A percentile compares a stretch with the other conserved stretches of the same genome.
Conservation (phyloP, 306 rosid genomes). For the Echinosophora koreensis region DNA sequence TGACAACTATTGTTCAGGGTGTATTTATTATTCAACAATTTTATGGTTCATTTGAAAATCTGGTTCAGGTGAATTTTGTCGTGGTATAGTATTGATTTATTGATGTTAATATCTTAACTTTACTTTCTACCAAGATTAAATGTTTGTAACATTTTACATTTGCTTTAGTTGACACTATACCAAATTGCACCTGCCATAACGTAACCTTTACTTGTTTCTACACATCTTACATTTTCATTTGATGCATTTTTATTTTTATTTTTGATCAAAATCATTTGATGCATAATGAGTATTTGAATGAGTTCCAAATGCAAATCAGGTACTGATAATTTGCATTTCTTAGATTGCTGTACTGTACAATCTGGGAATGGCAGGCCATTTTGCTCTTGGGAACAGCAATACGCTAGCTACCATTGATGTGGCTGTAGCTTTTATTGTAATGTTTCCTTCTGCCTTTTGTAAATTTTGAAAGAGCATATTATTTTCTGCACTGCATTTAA, state of each 20-base stretch:
- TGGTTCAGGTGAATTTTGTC: constrained; percentile 21
- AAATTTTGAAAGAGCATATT: constrained; percentile 12
- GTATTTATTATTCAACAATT: too few relatives aligned
- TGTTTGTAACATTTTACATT: constrained; percentile 15
- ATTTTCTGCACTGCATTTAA: constrained; percentile 32
- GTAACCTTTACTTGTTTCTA: constrained; percentile 13
- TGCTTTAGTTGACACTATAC: constrained; percentile 15
- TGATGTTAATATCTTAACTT: not conserved
- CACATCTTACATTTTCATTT: constrained; percentile 27
- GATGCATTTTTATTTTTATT: constrained; percentile 26
- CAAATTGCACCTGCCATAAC: constrained; percentile 22
- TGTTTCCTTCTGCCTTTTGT: constrained; percentile 38
- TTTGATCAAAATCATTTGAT: not conserved
- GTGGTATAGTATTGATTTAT: not conserved
- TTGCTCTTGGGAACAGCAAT: constrained; percentile 92
- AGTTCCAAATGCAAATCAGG: constrained; percentile 31
- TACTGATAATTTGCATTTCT: constrained; percentile 46
- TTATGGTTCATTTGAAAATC: constrained; percentile 28
- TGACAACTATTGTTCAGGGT: too few relatives aligned
- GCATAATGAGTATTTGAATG: constrained; percentile 30
- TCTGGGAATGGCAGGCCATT: constrained; percentile 94
- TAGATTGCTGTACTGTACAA: constrained; percentile 76
- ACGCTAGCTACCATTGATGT: constrained; percentile 90
- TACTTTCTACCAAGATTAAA: constrained; percentile 2
- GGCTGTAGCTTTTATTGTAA: constrained; percentile 94